These are phyloP conservation scores for Tuber magnatum DNA, from an alignment of 495 filamentous ascomycete species.

Conservation along the genomic window DNA sequence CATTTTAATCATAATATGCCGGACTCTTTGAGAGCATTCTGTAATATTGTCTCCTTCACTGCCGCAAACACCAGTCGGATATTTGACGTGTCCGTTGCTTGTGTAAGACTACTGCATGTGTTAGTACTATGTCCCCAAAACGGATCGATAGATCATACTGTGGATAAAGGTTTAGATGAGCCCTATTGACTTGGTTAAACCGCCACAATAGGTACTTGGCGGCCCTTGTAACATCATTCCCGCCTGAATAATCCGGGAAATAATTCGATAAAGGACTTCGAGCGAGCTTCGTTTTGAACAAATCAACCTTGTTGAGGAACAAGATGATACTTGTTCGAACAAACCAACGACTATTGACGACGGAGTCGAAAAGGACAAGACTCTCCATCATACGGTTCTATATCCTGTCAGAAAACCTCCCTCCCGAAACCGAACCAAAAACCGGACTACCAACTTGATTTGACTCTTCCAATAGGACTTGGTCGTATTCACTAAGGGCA, in stretches of 20 bases:
- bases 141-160: conserved; percentile 59
- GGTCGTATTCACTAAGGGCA: conserved; percentile 95
- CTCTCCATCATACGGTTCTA: conserved; percentile 99
- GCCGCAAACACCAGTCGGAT: conserved; percentile 96
- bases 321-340: conserved; percentile 97
- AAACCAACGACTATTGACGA: conserved; percentile 98
- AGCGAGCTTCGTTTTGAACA: conserved; percentile 89
- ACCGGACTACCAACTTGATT: conserved; percentile 63
- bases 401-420: conserved; percentile 36
- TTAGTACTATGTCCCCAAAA: conserved; percentile 36
- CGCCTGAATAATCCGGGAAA: conserved; percentile 95
- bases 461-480: conserved; percentile 90
- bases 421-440: not conserved
- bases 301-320: conserved; percentile 96
- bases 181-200: conserved; percentile 96
- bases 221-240: conserved; percentile 93
- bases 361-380: conserved; percentile 93
- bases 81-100: conserved; percentile 97
- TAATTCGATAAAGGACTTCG: conserved; percentile 84
- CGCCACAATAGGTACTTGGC: conserved; percentile 97
- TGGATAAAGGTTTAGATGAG: conserved; percentile 91
- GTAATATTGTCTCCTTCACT: conserved; percentile 96
- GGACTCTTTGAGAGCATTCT: conserved; percentile 96
- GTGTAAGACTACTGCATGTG: conserved; percentile 63
- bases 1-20: conserved; percentile 71